Conservation (phyloP, 345 rosid species). For the Hibiscus trionum region DNA sequence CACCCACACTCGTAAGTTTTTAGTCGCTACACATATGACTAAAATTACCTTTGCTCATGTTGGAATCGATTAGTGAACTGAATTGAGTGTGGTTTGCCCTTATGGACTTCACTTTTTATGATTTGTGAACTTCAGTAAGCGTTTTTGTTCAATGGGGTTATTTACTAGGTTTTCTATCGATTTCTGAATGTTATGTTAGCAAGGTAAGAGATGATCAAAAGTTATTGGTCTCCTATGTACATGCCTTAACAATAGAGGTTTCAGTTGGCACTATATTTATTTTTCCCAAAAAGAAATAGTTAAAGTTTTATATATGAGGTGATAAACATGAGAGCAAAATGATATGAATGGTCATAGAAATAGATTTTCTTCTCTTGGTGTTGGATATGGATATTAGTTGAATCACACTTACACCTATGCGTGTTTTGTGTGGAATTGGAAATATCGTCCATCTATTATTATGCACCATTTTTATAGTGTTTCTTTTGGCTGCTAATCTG, state of each 20-base stretch:
- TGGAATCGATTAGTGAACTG: background rate
- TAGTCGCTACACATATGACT: too few species aligned
- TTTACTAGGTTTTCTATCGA: background rate
- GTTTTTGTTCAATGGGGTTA: background rate
- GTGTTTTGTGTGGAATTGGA: too few species aligned
- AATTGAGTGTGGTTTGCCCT: background rate
- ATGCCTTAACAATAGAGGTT: background rate
- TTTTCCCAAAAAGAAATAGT: background rate
- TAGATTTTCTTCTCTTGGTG: background rate
- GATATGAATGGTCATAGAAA: background rate
- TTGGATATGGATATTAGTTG: background rate
- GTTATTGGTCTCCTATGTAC: background rate
- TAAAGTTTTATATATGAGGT: background rate
- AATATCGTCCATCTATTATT: background rate
- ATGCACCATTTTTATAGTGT: background rate
- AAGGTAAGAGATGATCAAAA: background rate
- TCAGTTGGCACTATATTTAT: background rate
- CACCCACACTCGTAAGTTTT: too few species aligned
- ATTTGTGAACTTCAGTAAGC: background rate
- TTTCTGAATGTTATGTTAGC: background rate
- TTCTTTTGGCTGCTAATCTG: slow-evolving; percentile 14
- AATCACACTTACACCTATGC: too few species aligned
- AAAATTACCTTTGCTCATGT: background rate
- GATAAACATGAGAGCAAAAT: background rate
- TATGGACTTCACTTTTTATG: background rate